phyloP scores from a whole-genome alignment of 257 asterid genomes.

The Vinca minor region DNA sequence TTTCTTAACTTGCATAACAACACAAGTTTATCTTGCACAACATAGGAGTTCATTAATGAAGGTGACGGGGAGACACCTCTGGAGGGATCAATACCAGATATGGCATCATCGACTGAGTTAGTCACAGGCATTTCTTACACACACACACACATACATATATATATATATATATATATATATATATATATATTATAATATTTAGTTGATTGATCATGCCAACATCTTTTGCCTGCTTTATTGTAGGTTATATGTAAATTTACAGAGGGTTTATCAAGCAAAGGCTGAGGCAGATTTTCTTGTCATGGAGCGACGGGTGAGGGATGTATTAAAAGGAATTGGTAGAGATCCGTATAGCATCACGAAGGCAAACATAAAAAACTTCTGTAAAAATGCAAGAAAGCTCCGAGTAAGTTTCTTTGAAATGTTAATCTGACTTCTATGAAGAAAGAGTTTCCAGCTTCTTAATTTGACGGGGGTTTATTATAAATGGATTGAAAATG shows the following conservation, averaged over 20 bases:
- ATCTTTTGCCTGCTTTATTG: slow-evolving; percentile 19
- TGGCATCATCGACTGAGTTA: slow-evolving; percentile 98
- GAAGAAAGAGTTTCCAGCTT: neutral
- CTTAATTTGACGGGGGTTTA: neutral
- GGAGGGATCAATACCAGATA: slow-evolving; percentile 95
- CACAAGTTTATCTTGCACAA: slow-evolving; percentile 9
- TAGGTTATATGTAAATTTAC: slow-evolving; percentile 76
- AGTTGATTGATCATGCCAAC: slow-evolving; percentile 7
- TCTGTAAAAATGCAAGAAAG: slow-evolving; percentile 92
- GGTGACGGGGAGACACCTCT: slow-evolving; percentile 94
- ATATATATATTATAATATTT: no score
- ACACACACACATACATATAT: no score
- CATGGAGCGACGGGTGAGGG: slow-evolving; percentile 56
- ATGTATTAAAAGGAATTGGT: slow-evolving; percentile 67
- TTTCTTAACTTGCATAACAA: slow-evolving; percentile 10
- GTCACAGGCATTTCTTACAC: slow-evolving; percentile 28
- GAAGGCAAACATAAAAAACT: slow-evolving; percentile 63
- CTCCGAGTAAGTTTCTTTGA: slow-evolving; percentile 30
- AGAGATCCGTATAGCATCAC: slow-evolving; percentile 81
- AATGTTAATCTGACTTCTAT: neutral
- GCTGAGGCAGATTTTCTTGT: slow-evolving; percentile 85
- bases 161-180: no score
- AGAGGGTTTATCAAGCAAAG: slow-evolving; percentile 86
- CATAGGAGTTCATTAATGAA: slow-evolving; percentile 85
- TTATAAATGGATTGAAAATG: neutral